A percentile compares a stretch with the other conserved stretches of the same genome.
These are phyloP conservation scores for Pythium oligandrum DNA, from an alignment of 352 stramenopile species.

Conservation along the genomic window DNA sequence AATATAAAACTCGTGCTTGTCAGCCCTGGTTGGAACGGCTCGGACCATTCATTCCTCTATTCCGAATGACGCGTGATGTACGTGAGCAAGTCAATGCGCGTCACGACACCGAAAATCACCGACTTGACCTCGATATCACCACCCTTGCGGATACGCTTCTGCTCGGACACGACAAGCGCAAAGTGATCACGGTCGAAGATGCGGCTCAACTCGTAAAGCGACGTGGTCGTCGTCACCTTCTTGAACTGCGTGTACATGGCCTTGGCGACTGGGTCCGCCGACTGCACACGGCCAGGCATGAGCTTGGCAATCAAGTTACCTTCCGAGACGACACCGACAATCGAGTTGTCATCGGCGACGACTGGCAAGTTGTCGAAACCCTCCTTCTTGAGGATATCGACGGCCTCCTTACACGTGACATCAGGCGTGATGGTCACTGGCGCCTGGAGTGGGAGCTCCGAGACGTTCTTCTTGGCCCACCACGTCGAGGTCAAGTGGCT, in stretches of 20 bases:
- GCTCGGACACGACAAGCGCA: slow-evolving; percentile 91
- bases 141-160: slow-evolving; percentile 87
- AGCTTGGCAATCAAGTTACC: slow-evolving; percentile 94
- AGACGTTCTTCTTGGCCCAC: slow-evolving; percentile 93
- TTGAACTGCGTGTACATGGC: slow-evolving; percentile 97
- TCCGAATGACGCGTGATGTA: slow-evolving; percentile 85
- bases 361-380: slow-evolving; percentile 83
- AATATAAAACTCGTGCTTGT: neutral
- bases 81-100: slow-evolving; percentile 94
- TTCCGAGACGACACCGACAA: slow-evolving; percentile 95
- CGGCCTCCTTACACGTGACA: slow-evolving; percentile 90
- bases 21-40: neutral
- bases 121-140: slow-evolving; percentile 68
- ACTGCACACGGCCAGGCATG: slow-evolving; percentile 82
- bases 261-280: slow-evolving; percentile 84
- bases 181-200: slow-evolving; percentile 97
- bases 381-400: slow-evolving; percentile 92
- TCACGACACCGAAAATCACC: slow-evolving; percentile 94
- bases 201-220: slow-evolving; percentile 87
- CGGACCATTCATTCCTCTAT: slow-evolving; percentile 2
- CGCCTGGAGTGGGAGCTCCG: slow-evolving; percentile 82
- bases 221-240: slow-evolving; percentile 89
- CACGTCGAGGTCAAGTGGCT: slow-evolving; percentile 84
- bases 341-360: slow-evolving; percentile 78
- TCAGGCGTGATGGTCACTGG: slow-evolving; percentile 91